Evolutionary conservation across 2,329 filamentous ascomycete genomes (phyloP), one percentile per base, ranked within the genome.

Genomic region (Lecanicillium sp.): DNA sequence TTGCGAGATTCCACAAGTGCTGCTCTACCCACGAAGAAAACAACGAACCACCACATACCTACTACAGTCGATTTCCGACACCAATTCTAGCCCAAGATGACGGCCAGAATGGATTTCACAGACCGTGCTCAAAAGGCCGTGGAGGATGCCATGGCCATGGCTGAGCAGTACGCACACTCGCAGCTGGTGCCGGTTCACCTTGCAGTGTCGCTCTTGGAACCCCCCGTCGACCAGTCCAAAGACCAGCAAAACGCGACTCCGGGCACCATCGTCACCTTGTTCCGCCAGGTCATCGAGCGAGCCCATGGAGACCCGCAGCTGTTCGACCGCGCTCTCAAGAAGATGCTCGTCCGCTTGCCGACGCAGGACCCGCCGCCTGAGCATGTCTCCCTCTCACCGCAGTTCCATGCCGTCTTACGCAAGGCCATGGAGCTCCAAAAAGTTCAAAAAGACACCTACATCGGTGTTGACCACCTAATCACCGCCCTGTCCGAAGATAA

Each of bases 281-380:
- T 97, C 71, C 81, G 87, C 49, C 92, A 98, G 65, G 90, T 96
- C 41, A 73, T 98, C 45, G 90, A 98, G 64, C 80, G 86, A 54
- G 90, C 92, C 35, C 86, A 94, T 65, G 92, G 92, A 55, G 92
- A 98, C 59, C 77, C 86, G 36, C 90, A 97, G 62, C 71, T 84
- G 30, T 82, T 97, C 53, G 87, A 94, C 57, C 79, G 92, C 52
- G 74, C 87, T 11, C 74, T 98, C 53, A 97, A 97, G 74, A 96
- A 94, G 72, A 74, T 72, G 15, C 72, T 98, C 47, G 90, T 97
- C 43, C 84, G 92, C 40, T 70, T 95, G 52, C 90, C 92, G 4
- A 94, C 86, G 56, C 92, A 98, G 66, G 87, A 96, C 51, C 92
- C 92, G 12, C 89, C 92, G 11, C 92, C 92, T 44, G 90, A 97